phyloP scores from a whole-genome alignment of 2,329 filamentous ascomycete genomes.

The Myriosclerotinia scirpicola region DNA sequence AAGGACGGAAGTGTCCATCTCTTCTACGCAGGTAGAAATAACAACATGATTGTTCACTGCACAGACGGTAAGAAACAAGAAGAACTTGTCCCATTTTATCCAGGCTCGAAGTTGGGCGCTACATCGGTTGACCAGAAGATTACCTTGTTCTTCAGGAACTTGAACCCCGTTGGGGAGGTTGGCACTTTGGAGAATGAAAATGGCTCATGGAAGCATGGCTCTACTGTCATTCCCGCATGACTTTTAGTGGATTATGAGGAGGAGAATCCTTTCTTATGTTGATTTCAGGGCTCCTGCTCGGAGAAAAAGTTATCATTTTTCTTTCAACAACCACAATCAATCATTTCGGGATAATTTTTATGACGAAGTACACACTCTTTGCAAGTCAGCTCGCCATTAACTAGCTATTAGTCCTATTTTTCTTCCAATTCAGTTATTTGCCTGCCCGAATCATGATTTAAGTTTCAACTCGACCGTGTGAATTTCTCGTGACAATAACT shows the following conservation, averaged over 20 bases:
- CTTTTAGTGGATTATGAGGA: not conserved
- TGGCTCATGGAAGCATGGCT: constrained; percentile 12
- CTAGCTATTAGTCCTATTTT: not conserved
- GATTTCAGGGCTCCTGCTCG: constrained; percentile 4
- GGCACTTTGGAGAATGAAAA: not conserved
- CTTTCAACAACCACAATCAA: constrained; percentile 2
- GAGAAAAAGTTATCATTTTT: not conserved
- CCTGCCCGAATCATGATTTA: not conserved
- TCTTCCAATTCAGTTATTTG: constrained; percentile 2
- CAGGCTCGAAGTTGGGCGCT: constrained; percentile 19
- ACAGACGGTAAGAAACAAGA: not conserved
- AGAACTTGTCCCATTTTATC: constrained; percentile 11
- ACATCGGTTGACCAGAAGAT: constrained; percentile 18
- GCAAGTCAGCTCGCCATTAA: not conserved
- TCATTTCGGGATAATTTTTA: constrained; percentile 4
- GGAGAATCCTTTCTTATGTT: not conserved
- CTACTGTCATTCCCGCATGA: constrained; percentile 12
- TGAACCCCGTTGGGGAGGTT: constrained; percentile 18
- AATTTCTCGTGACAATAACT: not conserved
- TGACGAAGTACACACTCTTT: not conserved
- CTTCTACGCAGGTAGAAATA: not conserved
- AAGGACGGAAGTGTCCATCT: constrained; percentile 9
- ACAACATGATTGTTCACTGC: constrained; percentile 4
- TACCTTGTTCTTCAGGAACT: constrained; percentile 20
- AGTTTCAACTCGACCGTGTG: not conserved